Evolutionary conservation across 140 eudicot species (phyloP).

Genomic region (Oenanthe javanica): DNA sequence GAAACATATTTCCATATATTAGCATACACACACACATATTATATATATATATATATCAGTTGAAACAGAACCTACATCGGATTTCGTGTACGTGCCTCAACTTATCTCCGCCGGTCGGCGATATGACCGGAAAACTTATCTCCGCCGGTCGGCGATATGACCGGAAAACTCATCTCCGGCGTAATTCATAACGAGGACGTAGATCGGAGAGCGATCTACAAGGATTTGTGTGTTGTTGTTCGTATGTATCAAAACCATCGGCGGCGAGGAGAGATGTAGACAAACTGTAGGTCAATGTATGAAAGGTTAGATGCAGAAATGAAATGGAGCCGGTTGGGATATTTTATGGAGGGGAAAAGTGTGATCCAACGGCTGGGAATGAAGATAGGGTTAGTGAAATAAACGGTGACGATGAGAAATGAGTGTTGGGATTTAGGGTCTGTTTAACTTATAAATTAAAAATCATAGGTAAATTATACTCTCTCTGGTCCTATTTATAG

Average conservation of each 20-base stretch:
- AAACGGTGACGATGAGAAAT: conserved; percentile 18
- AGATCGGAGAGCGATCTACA: conserved; percentile 50
- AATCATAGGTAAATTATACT: too few species aligned
- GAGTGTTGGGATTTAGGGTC: not conserved
- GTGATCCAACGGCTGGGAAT: conserved; percentile 44
- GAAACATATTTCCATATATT: not conserved
- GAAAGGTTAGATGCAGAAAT: not conserved
- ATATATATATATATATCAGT: too few species aligned
- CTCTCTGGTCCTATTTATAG: too few species aligned
- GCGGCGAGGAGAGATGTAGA: not conserved
- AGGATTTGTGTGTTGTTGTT: not conserved
- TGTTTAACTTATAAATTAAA: too few species aligned
- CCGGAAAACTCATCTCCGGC: not conserved
- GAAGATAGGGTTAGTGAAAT: not conserved
- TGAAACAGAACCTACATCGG: too few species aligned
- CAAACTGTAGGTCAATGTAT: not conserved
- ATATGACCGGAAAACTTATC: not conserved
- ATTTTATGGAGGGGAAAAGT: conserved; percentile 29
- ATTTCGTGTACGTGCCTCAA: not conserved
- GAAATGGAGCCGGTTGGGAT: not conserved
- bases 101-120: not conserved
- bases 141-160: too few species aligned
- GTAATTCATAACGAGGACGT: conserved; percentile 22
- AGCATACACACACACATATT: too few species aligned
- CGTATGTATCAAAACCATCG: too few species aligned